A percentile compares a stretch with the other conserved stretches of the same genome.
Conservation (phyloP, 2,329 filamentous ascomycete species). For the Pleoardoris graminearum region DNA sequence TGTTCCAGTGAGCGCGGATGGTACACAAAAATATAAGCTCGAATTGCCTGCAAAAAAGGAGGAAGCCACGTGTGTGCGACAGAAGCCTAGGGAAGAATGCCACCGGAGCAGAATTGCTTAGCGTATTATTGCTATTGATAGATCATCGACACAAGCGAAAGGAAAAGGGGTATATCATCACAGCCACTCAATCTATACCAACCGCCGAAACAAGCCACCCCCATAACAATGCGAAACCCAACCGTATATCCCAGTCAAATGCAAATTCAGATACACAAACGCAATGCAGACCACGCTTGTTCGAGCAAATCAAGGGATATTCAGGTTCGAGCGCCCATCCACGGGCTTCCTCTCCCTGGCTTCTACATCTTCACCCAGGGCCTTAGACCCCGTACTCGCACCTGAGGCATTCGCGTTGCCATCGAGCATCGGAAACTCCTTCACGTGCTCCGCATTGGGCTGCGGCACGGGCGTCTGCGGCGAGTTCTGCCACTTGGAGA, state of each 20-base stretch:
- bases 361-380: neutral
- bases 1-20: too few relatives aligned
- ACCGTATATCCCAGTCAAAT: neutral
- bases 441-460: neutral
- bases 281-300: neutral
- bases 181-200: neutral
- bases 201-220: neutral
- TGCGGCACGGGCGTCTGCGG: constrained; percentile 21
- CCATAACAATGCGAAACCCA: neutral
- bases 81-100: too few relatives aligned
- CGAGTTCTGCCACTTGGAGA: constrained; percentile 76
- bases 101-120: too few relatives aligned
- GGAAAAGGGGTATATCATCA: constrained; percentile 6
- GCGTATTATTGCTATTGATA: neutral
- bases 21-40: too few relatives aligned
- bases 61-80: too few relatives aligned
- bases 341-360: neutral
- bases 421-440: constrained; percentile 5
- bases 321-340: neutral
- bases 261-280: neutral
- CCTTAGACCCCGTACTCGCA: neutral
- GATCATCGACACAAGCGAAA: neutral
- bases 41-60: too few relatives aligned
- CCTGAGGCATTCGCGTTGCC: neutral
- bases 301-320: neutral